Evolutionary conservation across 2,329 filamentous ascomycete species (phyloP).

Genomic region (Graphilbum fragrans): DNA sequence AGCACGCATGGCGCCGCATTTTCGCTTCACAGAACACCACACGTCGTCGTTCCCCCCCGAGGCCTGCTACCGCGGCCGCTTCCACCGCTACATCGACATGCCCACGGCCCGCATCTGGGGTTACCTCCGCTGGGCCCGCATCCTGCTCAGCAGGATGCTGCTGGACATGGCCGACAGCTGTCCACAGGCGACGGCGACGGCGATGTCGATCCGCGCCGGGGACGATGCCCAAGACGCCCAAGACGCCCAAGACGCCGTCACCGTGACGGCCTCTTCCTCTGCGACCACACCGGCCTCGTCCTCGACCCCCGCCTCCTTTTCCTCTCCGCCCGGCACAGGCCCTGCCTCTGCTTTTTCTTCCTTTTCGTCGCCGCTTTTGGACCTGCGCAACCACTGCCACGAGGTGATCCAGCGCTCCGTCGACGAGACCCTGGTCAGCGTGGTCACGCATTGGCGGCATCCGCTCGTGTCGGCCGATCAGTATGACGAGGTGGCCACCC

Average conservation of each 20-base stretch:
- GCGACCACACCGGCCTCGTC: too few relatives aligned
- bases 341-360: too few relatives aligned
- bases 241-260: too few relatives aligned
- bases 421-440: conserved; percentile 31
- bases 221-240: too few relatives aligned
- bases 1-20: conserved; percentile 18
- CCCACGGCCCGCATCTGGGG: conserved; percentile 45
- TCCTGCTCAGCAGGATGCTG: conserved; percentile 38
- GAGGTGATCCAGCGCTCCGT: conserved; percentile 24
- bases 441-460: conserved; percentile 39
- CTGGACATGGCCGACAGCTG: conserved; percentile 24
- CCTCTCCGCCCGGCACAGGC: too few relatives aligned
- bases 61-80: conserved; percentile 37
- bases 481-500: conserved; percentile 20
- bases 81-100: conserved; percentile 42
- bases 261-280: too few relatives aligned
- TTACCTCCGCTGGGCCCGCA: conserved; percentile 46
- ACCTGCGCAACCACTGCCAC: conserved; percentile 1
- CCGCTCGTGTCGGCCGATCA: conserved; percentile 22
- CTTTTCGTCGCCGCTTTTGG: too few relatives aligned
- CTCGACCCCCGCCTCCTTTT: too few relatives aligned
- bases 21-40: conserved; percentile 21
- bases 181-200: conserved; percentile 16
- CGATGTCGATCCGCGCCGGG: too few relatives aligned
- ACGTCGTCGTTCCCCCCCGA: conserved; percentile 21